Percentiles rank a stretch among this genome's conserved stretches.
Evolutionary conservation across 441 rosid genomes (phyloP).

Genomic region (Raphanus hybrid): DNA sequence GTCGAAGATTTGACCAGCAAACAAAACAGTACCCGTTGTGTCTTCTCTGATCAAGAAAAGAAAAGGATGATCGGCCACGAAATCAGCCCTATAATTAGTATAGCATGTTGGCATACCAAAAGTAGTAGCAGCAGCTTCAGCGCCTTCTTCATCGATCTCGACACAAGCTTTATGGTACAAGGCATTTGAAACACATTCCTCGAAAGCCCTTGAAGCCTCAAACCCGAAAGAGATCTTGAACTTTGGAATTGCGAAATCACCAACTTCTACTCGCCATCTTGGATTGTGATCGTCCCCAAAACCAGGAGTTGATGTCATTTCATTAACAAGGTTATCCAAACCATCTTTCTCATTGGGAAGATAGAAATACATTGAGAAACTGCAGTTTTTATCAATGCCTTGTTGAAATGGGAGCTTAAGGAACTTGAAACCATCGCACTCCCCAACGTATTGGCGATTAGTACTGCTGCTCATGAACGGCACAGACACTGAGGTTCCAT

Average conservation of each 20-base stretch:
- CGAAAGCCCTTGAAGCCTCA: background rate
- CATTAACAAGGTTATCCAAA: slow-evolving; percentile 3
- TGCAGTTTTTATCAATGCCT: background rate
- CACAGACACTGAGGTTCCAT: slow-evolving; percentile 4
- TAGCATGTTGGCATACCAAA: no score
- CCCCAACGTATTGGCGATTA: background rate
- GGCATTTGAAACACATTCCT: background rate
- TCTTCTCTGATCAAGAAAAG: slow-evolving; percentile 30
- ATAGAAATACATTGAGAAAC: slow-evolving; percentile 14
- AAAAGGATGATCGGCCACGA: slow-evolving; percentile 36
- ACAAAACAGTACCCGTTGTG: background rate
- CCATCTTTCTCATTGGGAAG: slow-evolving; percentile 4
- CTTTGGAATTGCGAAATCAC: slow-evolving; percentile 14
- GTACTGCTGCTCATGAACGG: slow-evolving; percentile 20
- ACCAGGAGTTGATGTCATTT: slow-evolving; percentile 8
- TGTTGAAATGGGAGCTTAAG: slow-evolving; percentile 1
- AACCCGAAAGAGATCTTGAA: slow-evolving; percentile 18
- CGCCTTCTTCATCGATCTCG: slow-evolving; percentile 25
- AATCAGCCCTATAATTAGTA: background rate
- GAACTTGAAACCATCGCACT: slow-evolving; percentile 23
- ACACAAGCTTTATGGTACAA: background rate
- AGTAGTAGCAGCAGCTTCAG: slow-evolving; percentile 16
- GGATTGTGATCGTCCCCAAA: slow-evolving; percentile 26
- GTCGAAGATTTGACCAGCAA: slow-evolving; percentile 24
- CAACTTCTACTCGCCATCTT: background rate